Percentiles rank a stretch among this genome's conserved stretches.
Conservation (phyloP, 2,329 filamentous ascomycete genomes). For the Dendrostoma leiphaemia region DNA sequence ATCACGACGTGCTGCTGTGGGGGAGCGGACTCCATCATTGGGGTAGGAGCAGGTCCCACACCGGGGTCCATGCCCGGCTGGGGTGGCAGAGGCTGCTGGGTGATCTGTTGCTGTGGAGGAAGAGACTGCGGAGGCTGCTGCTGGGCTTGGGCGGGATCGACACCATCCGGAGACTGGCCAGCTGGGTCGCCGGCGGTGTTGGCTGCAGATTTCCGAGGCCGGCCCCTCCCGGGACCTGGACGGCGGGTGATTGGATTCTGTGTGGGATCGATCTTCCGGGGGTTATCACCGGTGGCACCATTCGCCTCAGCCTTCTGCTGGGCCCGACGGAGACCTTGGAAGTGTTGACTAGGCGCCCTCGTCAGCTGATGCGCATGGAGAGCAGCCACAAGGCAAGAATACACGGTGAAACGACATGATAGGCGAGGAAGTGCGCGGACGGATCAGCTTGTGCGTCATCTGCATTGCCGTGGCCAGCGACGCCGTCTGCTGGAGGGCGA, state of each 20-base stretch:
- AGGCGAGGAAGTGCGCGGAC: too few species aligned
- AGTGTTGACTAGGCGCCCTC: conserved; percentile 52
- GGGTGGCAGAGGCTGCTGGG: conserved; percentile 17
- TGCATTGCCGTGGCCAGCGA: background rate
- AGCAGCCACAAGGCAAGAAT: background rate
- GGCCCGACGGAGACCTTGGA: conserved; percentile 55
- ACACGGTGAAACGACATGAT: background rate
- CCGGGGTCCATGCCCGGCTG: conserved; percentile 19
- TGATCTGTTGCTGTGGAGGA: conserved; percentile 8
- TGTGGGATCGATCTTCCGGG: conserved; percentile 47
- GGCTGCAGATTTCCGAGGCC: conserved; percentile 45
- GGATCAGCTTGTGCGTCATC: background rate
- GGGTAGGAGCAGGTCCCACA: conserved; percentile 14
- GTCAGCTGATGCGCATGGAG: conserved; percentile 15
- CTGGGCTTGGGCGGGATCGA: conserved; percentile 8
- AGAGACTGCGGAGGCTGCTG: conserved; percentile 5
- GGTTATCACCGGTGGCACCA: conserved; percentile 31
- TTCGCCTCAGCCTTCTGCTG: conserved; percentile 51
- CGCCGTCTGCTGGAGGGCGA: background rate
- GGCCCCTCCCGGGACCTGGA: conserved; percentile 55
- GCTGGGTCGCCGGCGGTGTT: conserved; percentile 17
- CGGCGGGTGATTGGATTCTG: conserved; percentile 59
- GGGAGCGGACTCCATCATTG: conserved; percentile 18
- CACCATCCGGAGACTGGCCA: background rate
- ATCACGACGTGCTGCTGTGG: conserved; percentile 28